A percentile compares a stretch with the other conserved stretches of the same genome.
Evolutionary conservation across 176 grass and related monocot species (phyloP).

Genomic region (Ensete ventricosum): DNA sequence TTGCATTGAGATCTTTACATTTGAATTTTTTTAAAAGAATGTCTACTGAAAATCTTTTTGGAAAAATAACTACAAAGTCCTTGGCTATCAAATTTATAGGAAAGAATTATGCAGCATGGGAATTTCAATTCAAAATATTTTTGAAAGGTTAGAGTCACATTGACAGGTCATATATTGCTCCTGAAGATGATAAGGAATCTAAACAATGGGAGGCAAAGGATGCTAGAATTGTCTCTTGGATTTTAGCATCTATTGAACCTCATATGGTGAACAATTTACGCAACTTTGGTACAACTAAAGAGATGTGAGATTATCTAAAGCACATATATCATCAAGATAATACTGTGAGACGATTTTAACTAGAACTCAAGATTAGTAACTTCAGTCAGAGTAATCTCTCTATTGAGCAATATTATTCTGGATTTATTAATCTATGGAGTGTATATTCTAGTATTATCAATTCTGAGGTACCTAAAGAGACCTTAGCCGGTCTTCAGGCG

Average conservation of each 20-base stretch:
- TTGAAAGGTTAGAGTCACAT: neutral
- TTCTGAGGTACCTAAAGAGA: neutral
- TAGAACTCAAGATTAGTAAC: too few relatives aligned
- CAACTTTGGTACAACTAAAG: neutral
- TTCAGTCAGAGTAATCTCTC: too few relatives aligned
- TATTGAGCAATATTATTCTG: neutral
- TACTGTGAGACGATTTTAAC: neutral
- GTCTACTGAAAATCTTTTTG: neutral
- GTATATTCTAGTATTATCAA: neutral
- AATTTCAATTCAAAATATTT: neutral
- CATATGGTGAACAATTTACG: neutral
- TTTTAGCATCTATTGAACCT: neutral
- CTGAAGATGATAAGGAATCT: neutral
- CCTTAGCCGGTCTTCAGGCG: neutral
- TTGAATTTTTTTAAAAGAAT: neutral
- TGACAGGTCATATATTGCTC: neutral
- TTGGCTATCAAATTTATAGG: neutral
- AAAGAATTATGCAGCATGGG: conserved; percentile 2
- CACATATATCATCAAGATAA: neutral
- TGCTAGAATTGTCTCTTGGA: neutral
- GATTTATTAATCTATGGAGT: neutral
- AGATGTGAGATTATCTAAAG: neutral
- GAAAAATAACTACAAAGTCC: neutral
- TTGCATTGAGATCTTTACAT: too few relatives aligned
- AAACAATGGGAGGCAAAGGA: neutral